Percentiles rank a stretch among this genome's conserved stretches.
Conservation (phyloP, 31 red algal genomes). For the Porphyra umbilicalis region DNA sequence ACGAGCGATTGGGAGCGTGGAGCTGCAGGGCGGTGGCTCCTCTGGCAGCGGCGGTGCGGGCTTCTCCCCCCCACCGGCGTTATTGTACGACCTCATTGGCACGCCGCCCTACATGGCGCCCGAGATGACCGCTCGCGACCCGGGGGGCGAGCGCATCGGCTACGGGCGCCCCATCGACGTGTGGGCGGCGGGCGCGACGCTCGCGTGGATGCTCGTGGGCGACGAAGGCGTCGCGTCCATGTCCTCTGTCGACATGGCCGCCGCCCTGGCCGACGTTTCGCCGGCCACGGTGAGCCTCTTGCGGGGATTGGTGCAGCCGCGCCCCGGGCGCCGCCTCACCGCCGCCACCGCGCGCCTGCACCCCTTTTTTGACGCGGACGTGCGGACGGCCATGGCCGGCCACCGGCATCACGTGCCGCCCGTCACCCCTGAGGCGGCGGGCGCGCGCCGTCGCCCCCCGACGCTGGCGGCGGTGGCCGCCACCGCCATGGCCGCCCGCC, state of each 20-base stretch:
- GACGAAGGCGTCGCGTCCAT: slow-evolving; percentile 20
- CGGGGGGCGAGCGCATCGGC: slow-evolving; percentile 22
- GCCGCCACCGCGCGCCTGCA: slow-evolving; percentile 28
- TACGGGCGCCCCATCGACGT: slow-evolving; percentile 67
- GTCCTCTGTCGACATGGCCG: background rate
- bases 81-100: slow-evolving; percentile 45
- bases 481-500: background rate
- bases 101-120: slow-evolving; percentile 63
- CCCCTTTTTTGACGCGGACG: slow-evolving; percentile 23
- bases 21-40: background rate
- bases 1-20: no score
- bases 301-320: slow-evolving; percentile 22
- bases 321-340: slow-evolving; percentile 19
- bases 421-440: background rate
- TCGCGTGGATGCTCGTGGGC: slow-evolving; percentile 58
- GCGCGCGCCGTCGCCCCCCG: background rate
- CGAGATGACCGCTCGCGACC: slow-evolving; percentile 39
- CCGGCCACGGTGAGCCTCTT: slow-evolving; percentile 30
- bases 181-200: slow-evolving; percentile 53
- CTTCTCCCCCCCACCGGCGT: background rate
- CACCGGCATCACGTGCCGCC: no score
- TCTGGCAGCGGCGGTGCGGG: background rate
- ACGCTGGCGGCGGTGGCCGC: background rate
- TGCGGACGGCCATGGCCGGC: background rate
- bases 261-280: slow-evolving; percentile 16